phyloP scores from a whole-genome alignment of 108 stramenopile species.

The Stephanodiscus triporus region DNA sequence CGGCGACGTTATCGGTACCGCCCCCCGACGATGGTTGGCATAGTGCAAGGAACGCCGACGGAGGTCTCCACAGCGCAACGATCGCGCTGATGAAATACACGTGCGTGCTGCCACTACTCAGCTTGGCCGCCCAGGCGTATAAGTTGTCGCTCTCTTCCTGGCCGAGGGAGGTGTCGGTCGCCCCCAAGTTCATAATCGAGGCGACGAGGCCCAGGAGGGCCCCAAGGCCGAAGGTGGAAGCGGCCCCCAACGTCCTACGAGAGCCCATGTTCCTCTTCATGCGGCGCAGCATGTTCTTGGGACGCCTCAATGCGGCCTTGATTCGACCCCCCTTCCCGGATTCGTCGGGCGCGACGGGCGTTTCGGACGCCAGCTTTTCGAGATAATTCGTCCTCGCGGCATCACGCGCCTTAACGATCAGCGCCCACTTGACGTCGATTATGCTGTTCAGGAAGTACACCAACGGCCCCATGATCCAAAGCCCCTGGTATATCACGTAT shows the following conservation, averaged over 20 bases:
- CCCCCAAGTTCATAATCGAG: neutral
- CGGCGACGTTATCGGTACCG: neutral
- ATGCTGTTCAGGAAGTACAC: slow-evolving; percentile 35
- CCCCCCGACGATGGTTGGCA: neutral
- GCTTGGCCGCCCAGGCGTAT: slow-evolving; percentile 8
- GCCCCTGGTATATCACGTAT: slow-evolving; percentile 18
- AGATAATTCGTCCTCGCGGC: neutral
- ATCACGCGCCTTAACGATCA: slow-evolving; percentile 15
- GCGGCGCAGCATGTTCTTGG: slow-evolving; percentile 28
- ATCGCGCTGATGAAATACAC: slow-evolving; percentile 42
- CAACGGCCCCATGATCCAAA: slow-evolving; percentile 45
- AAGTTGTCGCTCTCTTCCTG: neutral
- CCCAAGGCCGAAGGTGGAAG: slow-evolving; percentile 21
- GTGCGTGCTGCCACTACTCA: slow-evolving; percentile 36
- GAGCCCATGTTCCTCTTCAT: slow-evolving; percentile 41
- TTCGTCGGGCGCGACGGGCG: neutral
- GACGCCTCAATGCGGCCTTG: neutral
- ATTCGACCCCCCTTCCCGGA: neutral
- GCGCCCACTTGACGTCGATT: slow-evolving; percentile 42
- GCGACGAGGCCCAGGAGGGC: slow-evolving; percentile 17
- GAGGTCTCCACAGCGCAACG: slow-evolving; percentile 36
- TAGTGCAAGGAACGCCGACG: slow-evolving; percentile 32
- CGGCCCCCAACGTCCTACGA: slow-evolving; percentile 32
- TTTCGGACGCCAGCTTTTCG: neutral
- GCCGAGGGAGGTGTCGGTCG: slow-evolving; percentile 4